Conservation (phyloP, 2,329 filamentous ascomycete genomes). For the Trichoderma oligosporum region DNA sequence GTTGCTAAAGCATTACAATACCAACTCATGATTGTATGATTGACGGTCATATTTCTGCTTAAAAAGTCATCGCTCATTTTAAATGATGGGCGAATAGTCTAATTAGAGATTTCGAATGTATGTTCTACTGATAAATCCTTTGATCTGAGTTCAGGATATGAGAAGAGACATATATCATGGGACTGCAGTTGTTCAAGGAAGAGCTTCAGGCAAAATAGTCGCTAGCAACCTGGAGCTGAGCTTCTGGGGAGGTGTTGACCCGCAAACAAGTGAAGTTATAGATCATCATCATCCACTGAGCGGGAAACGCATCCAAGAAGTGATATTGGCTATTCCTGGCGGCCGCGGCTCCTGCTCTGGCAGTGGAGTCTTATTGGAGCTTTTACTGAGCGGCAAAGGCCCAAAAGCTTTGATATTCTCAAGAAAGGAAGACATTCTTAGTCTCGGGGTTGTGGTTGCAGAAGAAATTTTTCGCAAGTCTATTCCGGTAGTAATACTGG, state of each 20-base stretch:
- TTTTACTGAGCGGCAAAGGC: constrained; percentile 38
- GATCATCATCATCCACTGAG: constrained; percentile 42
- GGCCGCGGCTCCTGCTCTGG: constrained; percentile 47
- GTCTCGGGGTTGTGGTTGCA: constrained; percentile 43
- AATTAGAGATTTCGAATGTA: neutral
- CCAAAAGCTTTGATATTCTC: constrained; percentile 42
- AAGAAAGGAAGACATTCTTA: constrained; percentile 41
- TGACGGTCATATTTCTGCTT: too few relatives aligned
- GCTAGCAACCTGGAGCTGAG: constrained; percentile 34
- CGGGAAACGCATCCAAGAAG: constrained; percentile 31
- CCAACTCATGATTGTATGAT: too few relatives aligned
- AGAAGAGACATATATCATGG: too few relatives aligned
- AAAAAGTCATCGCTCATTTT: too few relatives aligned
- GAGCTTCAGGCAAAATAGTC: constrained; percentile 30
- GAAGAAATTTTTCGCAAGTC: constrained; percentile 37
- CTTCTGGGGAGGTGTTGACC: constrained; percentile 45
- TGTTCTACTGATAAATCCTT: neutral
- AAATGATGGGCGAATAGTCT: too few relatives aligned
- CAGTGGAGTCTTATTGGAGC: constrained; percentile 43
- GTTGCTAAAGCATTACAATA: too few relatives aligned
- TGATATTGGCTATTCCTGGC: constrained; percentile 41
- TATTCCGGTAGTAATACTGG: constrained; percentile 39
- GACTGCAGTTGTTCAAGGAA: constrained; percentile 26
- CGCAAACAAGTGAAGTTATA: constrained; percentile 39
- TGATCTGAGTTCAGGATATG: neutral